A percentile compares a stretch with the other conserved stretches of the same genome.
phyloP scores from a whole-genome alignment of 2,329 filamentous ascomycete genomes.

The Beauveria asiatica region DNA sequence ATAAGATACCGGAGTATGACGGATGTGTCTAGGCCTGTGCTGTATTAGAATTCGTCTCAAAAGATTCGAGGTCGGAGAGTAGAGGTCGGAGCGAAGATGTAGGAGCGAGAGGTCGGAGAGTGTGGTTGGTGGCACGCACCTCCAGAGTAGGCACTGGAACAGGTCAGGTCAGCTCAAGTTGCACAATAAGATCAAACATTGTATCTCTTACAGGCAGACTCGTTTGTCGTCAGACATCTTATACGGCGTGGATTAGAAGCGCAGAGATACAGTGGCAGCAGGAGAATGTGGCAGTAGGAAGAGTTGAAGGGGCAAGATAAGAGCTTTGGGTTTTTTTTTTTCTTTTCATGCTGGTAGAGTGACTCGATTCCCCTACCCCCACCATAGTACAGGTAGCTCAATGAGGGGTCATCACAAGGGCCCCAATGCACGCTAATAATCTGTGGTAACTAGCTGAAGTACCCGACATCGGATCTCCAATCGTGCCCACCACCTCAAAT shows the following conservation, averaged over 20 bases:
- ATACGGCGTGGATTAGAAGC: conserved; percentile 7
- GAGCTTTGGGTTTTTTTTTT: conserved; percentile 1
- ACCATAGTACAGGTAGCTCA: not conserved
- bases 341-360: not conserved
- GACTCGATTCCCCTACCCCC: conserved; percentile 8
- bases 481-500: not conserved
- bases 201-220: conserved; percentile 10
- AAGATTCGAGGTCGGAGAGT: not conserved
- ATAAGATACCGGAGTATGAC: conserved; percentile 35
- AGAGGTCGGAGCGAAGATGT: not conserved
- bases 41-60: not conserved
- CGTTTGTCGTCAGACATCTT: conserved; percentile 9
- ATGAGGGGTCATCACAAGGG: not conserved
- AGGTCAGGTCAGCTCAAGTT: conserved; percentile 6
- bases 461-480: conserved; percentile 8
- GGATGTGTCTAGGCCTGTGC: conserved; percentile 32
- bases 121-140: not conserved
- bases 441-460: not conserved
- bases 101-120: not conserved
- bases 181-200: not conserved
- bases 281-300: not conserved
- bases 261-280: conserved; percentile 5
- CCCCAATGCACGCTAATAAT: conserved; percentile 2
- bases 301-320: conserved; percentile 1
- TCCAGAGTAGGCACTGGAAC: conserved; percentile 12